These are phyloP conservation scores for Stachybotrys chartarum DNA, from an alignment of 2,329 filamentous ascomycete genomes.

Conservation along the genomic window DNA sequence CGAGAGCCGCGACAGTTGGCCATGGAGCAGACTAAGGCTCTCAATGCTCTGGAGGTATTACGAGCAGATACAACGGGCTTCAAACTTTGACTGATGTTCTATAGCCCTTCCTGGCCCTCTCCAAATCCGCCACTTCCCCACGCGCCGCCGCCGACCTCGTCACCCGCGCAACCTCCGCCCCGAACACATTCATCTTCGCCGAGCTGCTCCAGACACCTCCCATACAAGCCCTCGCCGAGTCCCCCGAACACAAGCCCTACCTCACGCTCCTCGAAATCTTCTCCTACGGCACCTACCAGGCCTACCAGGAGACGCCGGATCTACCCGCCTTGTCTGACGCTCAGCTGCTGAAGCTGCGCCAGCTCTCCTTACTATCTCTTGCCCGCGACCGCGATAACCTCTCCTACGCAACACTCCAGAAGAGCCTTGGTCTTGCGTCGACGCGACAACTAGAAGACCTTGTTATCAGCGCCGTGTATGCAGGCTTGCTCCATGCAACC, in stretches of 20 bases:
- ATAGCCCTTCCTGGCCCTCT: conserved; percentile 84
- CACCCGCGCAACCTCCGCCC: conserved; percentile 78
- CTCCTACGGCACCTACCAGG: conserved; percentile 80
- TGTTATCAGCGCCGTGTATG: conserved; percentile 82
- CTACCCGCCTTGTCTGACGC: conserved; percentile 66
- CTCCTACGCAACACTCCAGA: conserved; percentile 63
- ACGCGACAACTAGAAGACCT: conserved; percentile 73
- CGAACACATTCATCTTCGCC: conserved; percentile 86
- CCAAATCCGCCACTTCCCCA: conserved; percentile 76
- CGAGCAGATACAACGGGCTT: neutral
- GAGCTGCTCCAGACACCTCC: conserved; percentile 81
- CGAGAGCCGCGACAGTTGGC: conserved; percentile 7
- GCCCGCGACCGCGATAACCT: conserved; percentile 62
- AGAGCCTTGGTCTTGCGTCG: conserved; percentile 58
- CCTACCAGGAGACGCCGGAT: conserved; percentile 47
- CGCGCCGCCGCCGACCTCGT: conserved; percentile 82
- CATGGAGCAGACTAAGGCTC: conserved; percentile 69
- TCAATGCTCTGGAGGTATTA: conserved; percentile 55
- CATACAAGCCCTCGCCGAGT: conserved; percentile 63
- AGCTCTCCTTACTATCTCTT: conserved; percentile 81
- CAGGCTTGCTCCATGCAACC: conserved; percentile 71
- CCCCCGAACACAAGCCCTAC: conserved; percentile 53
- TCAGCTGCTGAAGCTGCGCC: conserved; percentile 79
- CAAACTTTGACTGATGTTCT: conserved; percentile 26
- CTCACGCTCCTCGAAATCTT: conserved; percentile 79